Conservation (phyloP, 192 early-diverging fungal genomes). For the Coemansia furcata region DNA sequence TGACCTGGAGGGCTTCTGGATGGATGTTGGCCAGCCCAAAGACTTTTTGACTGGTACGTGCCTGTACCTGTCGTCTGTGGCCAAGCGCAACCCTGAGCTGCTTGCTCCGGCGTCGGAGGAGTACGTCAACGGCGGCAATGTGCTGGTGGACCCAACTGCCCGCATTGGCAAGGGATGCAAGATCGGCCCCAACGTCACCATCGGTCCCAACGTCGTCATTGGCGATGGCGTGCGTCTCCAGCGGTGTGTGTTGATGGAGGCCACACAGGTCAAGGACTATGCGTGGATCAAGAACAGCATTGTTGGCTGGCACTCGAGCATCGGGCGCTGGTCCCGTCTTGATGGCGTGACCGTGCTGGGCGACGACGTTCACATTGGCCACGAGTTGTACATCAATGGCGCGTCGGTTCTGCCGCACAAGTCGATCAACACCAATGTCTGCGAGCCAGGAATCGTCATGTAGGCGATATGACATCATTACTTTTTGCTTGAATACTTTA, state of each 20-base stretch:
- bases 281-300: conserved; percentile 90
- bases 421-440: conserved; percentile 81
- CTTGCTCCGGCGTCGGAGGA: conserved; percentile 66
- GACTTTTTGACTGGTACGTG: conserved; percentile 96
- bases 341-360: conserved; percentile 95
- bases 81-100: conserved; percentile 70
- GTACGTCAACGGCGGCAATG: conserved; percentile 82
- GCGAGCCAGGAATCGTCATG: conserved; percentile 95
- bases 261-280: conserved; percentile 79
- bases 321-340: conserved; percentile 93
- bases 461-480: conserved; percentile 46
- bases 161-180: conserved; percentile 93
- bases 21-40: conserved; percentile 99
- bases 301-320: conserved; percentile 93
- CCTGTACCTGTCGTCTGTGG: conserved; percentile 83
- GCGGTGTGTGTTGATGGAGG: conserved; percentile 86
- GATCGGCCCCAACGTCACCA: conserved; percentile 96
- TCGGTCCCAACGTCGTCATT: conserved; percentile 87
- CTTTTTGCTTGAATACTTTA: neutral
- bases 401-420: conserved; percentile 97
- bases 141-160: conserved; percentile 87
- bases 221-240: conserved; percentile 94
- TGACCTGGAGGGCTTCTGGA: conserved; percentile 96
- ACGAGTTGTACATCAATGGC: conserved; percentile 95
- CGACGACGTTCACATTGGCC: conserved; percentile 92